Percentiles rank a stretch among this genome's conserved stretches.
phyloP scores from a whole-genome alignment of 495 filamentous ascomycete genomes.

The Hypoxylon subgilvum region DNA sequence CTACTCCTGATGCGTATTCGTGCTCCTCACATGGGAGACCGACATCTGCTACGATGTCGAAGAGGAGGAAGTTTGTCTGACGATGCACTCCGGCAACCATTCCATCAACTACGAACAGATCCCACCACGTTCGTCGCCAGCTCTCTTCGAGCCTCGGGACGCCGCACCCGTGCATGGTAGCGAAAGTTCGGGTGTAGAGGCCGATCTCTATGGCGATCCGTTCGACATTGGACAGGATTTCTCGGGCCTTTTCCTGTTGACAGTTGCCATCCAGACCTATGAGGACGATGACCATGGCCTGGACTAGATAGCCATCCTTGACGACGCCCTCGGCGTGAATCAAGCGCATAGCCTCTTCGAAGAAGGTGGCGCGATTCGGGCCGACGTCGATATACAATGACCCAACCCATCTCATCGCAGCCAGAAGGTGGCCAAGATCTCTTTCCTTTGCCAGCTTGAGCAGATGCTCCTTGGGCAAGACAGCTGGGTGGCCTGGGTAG shows the following conservation, averaged over 20 bases:
- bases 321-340: constrained; percentile 56
- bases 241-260: constrained; percentile 67
- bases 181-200: constrained; percentile 67
- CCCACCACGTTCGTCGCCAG: constrained; percentile 90
- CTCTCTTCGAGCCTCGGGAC: constrained; percentile 67
- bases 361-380: constrained; percentile 57
- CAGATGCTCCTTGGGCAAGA: constrained; percentile 58
- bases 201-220: constrained; percentile 75
- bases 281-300: constrained; percentile 76
- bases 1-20: constrained; percentile 69
- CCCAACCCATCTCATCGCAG: constrained; percentile 74
- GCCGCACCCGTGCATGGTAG: constrained; percentile 52
- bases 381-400: constrained; percentile 64
- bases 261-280: constrained; percentile 79
- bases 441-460: constrained; percentile 53
- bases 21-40: constrained; percentile 78
- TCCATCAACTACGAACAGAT: constrained; percentile 80
- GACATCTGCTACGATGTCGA: constrained; percentile 62
- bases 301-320: constrained; percentile 71
- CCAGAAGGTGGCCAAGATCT: constrained; percentile 52
- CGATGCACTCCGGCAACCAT: constrained; percentile 65
- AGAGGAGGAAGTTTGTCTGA: constrained; percentile 62
- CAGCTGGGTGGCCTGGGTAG: constrained; percentile 71
- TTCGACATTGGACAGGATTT: constrained; percentile 70
- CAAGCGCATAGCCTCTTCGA: constrained; percentile 62